Conservation (phyloP, 2,329 filamentous ascomycete genomes). For the Fusarium camptoceras region DNA sequence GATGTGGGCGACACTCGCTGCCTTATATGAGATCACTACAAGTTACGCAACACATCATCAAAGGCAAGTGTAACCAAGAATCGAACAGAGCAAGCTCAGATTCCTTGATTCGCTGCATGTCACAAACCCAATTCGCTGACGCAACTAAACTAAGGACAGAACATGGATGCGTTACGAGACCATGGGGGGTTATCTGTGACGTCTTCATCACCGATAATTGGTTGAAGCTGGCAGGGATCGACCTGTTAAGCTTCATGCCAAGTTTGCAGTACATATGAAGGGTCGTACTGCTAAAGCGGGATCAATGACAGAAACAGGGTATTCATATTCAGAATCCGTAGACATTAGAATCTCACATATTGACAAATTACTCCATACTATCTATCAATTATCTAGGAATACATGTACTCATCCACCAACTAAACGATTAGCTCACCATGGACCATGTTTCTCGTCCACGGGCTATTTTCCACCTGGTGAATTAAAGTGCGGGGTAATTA, state of each 20-base stretch:
- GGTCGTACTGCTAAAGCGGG: background rate
- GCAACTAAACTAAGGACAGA: constrained; percentile 28
- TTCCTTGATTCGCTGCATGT: constrained; percentile 22
- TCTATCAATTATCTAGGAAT: background rate
- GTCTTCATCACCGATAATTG: constrained; percentile 28
- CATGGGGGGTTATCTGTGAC: constrained; percentile 26
- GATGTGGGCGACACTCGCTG: background rate
- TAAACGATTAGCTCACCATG: background rate
- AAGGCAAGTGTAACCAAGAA: background rate
- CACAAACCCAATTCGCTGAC: constrained; percentile 30
- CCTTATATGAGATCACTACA: constrained; percentile 21
- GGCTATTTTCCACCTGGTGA: background rate
- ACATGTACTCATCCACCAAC: background rate
- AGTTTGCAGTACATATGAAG: constrained; percentile 6
- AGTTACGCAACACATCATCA: constrained; percentile 1
- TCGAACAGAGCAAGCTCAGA: background rate
- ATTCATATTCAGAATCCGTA: background rate
- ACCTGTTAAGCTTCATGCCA: constrained; percentile 23
- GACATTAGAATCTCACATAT: background rate
- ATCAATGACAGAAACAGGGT: background rate
- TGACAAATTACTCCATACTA: background rate
- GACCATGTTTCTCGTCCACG: background rate
- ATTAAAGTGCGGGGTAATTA: background rate
- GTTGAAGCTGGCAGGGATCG: constrained; percentile 2
- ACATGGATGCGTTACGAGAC: too few species aligned